Evolutionary conservation across 1,139 yeast species (phyloP).

Genomic region (Candida dubliniensis): DNA sequence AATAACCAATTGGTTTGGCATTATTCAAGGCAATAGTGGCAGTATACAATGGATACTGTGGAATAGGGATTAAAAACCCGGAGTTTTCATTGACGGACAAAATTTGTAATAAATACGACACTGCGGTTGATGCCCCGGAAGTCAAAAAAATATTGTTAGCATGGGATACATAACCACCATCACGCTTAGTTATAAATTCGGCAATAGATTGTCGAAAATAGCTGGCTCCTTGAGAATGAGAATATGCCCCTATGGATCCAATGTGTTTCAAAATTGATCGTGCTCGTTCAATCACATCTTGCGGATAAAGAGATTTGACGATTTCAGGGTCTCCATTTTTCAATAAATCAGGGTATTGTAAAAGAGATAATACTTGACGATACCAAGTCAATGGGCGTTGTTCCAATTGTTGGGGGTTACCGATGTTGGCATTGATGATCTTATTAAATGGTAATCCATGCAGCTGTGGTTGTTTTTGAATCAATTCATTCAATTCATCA

Average conservation of each 20-base stretch:
- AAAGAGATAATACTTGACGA: constrained; percentile 80
- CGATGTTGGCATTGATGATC: constrained; percentile 89
- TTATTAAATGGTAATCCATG: constrained; percentile 70
- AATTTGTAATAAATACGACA: constrained; percentile 68
- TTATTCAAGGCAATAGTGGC: constrained; percentile 84
- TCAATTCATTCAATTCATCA: constrained; percentile 64
- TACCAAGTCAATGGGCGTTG: constrained; percentile 95
- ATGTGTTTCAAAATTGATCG: constrained; percentile 54
- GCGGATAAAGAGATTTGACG: constrained; percentile 46
- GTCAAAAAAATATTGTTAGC: constrained; percentile 80
- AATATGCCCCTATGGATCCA: constrained; percentile 92
- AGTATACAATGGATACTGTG: constrained; percentile 95
- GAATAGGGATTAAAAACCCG: constrained; percentile 93
- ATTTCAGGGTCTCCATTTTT: constrained; percentile 9
- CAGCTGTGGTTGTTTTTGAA: constrained; percentile 51
- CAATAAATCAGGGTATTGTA: constrained; percentile 80
- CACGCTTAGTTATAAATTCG: constrained; percentile 67
- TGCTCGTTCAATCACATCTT: constrained; percentile 77
- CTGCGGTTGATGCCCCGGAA: constrained; percentile 94
- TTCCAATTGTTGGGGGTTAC: constrained; percentile 95
- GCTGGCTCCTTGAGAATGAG: constrained; percentile 85
- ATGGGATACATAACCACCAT: constrained; percentile 50
- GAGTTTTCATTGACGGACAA: constrained; percentile 64
- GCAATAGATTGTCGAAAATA: constrained; percentile 77
- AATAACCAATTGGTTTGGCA: constrained; percentile 85